Conservation (phyloP, 1,139 yeast species). For the Arxiozyma slooffiae region DNA sequence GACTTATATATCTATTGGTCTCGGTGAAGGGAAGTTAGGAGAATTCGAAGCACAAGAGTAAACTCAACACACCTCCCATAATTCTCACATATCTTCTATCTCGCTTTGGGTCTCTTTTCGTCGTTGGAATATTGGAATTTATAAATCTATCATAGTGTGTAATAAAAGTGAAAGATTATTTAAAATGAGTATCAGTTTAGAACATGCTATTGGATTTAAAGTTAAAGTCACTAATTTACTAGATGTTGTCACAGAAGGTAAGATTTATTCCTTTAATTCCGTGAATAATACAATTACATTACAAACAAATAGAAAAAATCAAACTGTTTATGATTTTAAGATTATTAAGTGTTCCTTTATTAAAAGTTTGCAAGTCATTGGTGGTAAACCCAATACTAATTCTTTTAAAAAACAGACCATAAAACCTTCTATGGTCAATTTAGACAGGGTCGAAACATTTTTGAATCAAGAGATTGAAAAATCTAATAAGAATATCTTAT, state of each 20-base stretch:
- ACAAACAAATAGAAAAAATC: conserved; percentile 24
- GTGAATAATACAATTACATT: conserved; percentile 35
- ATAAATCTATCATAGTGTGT: neutral
- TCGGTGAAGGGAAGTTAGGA: neutral
- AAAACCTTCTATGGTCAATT: conserved; percentile 21
- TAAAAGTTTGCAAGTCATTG: conserved; percentile 42
- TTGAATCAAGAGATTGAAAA: conserved; percentile 19
- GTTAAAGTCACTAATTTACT: conserved; percentile 53
- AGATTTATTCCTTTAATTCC: conserved; percentile 50
- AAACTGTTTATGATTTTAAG: conserved; percentile 35
- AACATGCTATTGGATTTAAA: conserved; percentile 33
- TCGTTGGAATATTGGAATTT: too few species aligned
- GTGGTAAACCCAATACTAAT: conserved; percentile 27
- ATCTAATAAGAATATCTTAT: conserved; percentile 14
- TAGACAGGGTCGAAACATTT: conserved; percentile 19
- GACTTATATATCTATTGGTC: neutral
- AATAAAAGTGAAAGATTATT: neutral
- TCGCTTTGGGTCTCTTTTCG: too few species aligned
- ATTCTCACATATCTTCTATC: neutral
- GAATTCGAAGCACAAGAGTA: neutral
- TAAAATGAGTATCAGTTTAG: conserved; percentile 24
- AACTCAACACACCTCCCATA: too few species aligned
- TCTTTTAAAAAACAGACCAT: conserved; percentile 25
- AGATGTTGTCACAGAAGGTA: conserved; percentile 50
- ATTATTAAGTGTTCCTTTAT: conserved; percentile 52